These are phyloP conservation scores for Vachellia collinsii DNA, from an alignment of 306 rosid species.

Conservation along the genomic window DNA sequence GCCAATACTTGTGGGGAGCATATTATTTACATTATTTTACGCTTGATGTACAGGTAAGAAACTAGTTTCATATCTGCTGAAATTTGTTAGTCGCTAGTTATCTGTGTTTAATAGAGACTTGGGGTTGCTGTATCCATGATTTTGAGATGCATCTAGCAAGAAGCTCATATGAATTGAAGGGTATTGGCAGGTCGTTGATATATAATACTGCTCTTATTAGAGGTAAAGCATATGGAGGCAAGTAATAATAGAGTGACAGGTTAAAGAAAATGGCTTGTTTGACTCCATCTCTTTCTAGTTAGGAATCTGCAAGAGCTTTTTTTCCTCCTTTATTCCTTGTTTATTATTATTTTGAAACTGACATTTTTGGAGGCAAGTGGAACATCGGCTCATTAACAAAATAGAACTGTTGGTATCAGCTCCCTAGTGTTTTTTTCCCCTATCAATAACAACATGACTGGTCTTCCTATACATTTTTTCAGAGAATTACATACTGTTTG, in stretches of 20 bases:
- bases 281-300: not conserved
- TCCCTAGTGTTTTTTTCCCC: not conserved
- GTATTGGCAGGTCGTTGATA: slow-evolving; percentile 5
- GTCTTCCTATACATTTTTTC: not conserved
- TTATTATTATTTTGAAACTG: not conserved
- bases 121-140: slow-evolving; percentile 10
- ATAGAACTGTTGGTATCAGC: not conserved
- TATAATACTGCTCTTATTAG: not conserved
- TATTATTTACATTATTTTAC: slow-evolving; percentile 9
- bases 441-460: no score
- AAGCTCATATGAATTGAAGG: not conserved
- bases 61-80: slow-evolving; percentile 1
- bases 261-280: slow-evolving; percentile 1
- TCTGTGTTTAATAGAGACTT: slow-evolving; percentile 6
- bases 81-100: slow-evolving; percentile 15
- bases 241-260: not conserved
- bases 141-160: not conserved
- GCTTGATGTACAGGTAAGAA: slow-evolving; percentile 3
- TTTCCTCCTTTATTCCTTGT: not conserved
- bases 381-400: not conserved
- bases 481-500: no score
- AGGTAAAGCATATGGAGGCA: not conserved
- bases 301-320: not conserved
- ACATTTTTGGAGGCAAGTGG: not conserved
- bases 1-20: not conserved